Percentiles rank a stretch among this genome's conserved stretches.
These are phyloP conservation scores for Rhodotorula sp. DNA, from an alignment of 1,284 basidiomycete genomes.

Conservation along the genomic window DNA sequence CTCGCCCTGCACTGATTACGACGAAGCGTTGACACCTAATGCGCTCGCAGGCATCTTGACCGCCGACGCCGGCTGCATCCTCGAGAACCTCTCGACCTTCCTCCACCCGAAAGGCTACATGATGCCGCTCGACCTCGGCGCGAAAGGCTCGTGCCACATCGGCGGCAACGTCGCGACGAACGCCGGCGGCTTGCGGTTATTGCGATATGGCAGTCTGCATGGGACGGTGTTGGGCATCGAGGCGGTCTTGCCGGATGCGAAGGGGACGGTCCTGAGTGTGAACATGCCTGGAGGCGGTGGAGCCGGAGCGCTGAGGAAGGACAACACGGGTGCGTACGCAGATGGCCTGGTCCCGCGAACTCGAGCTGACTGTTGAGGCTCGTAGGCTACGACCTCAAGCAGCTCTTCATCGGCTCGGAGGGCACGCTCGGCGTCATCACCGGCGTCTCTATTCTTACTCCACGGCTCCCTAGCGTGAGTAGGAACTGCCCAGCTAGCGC, in stretches of 20 bases:
- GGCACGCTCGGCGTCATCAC: conserved; percentile 95
- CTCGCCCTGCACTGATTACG: background rate
- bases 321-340: conserved; percentile 78
- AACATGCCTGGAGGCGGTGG: conserved; percentile 52
- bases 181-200: conserved; percentile 87
- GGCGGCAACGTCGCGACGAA: conserved; percentile 98
- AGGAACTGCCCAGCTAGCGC: background rate
- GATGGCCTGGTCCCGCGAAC: background rate
- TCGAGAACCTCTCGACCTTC: conserved; percentile 86
- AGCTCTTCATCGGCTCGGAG: conserved; percentile 96
- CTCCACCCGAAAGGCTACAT: conserved; percentile 87
- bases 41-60: conserved; percentile 56
- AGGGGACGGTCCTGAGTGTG: conserved; percentile 80
- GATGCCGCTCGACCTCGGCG: conserved; percentile 96
- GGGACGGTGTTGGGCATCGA: conserved; percentile 96
- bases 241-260: conserved; percentile 85
- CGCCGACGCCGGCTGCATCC: conserved; percentile 83
- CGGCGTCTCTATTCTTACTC: conserved; percentile 91
- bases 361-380: background rate
- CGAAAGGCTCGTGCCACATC: conserved; percentile 99
- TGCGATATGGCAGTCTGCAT: conserved; percentile 93
- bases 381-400: conserved; percentile 94
- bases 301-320: conserved; percentile 70
- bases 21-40: too few species aligned
- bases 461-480: conserved; percentile 70